phyloP scores from a whole-genome alignment of 2,329 filamentous ascomycete species.

The Exophiala phaeomuriformis region DNA sequence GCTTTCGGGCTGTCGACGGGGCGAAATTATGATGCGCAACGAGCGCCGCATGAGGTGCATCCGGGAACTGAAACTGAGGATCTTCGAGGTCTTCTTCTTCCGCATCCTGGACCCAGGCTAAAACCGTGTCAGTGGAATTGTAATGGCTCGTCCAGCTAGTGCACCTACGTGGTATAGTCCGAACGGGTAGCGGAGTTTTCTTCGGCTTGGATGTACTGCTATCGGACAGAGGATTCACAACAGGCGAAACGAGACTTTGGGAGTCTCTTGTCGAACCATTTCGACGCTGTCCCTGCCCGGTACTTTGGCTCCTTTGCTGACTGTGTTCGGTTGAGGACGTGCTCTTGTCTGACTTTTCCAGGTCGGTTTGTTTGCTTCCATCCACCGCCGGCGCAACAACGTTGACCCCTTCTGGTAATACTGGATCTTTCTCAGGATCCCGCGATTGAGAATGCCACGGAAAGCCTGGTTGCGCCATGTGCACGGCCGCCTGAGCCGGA shows the following conservation, averaged over 20 bases:
- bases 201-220: slow-evolving; percentile 3
- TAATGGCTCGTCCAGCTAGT: background rate
- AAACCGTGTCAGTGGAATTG: background rate
- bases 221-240: background rate
- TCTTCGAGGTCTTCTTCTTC: slow-evolving; percentile 36
- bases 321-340: background rate
- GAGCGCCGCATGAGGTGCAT: slow-evolving; percentile 34
- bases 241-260: slow-evolving; percentile 2
- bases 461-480: slow-evolving; percentile 21
- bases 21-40: slow-evolving; percentile 43
- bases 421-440: slow-evolving; percentile 17
- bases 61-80: slow-evolving; percentile 32
- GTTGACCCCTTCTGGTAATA: background rate
- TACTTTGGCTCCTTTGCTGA: slow-evolving; percentile 9
- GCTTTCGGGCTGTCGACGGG: slow-evolving; percentile 31
- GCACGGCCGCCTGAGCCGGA: background rate
- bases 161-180: slow-evolving; percentile 20
- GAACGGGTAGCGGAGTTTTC: slow-evolving; percentile 14
- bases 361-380: background rate
- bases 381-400: background rate
- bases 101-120: slow-evolving; percentile 39
- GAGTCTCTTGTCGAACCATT: slow-evolving; percentile 9
- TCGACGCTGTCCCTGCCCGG: slow-evolving; percentile 5
- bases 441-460: slow-evolving; percentile 21
- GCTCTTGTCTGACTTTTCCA: background rate